phyloP scores from a whole-genome alignment of 2,329 filamentous ascomycete species.

The Exophiala oligosperma region DNA sequence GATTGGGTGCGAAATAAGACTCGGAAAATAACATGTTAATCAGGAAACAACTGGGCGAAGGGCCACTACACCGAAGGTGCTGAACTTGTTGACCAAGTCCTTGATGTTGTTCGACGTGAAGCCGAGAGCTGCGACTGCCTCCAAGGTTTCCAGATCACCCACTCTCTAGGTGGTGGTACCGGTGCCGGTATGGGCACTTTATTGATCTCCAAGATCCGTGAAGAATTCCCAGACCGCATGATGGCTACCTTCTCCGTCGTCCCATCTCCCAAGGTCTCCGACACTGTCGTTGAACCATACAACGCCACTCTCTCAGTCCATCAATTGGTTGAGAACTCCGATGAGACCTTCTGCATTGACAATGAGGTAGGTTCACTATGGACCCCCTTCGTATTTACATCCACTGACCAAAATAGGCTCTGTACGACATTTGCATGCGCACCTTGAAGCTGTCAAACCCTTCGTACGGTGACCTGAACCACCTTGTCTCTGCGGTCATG shows the following conservation, averaged over 20 bases:
- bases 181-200: constrained; percentile 99
- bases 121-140: constrained; percentile 99
- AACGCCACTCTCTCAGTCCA: constrained; percentile 98
- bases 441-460: constrained; percentile 98
- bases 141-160: constrained; percentile 99
- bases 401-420: constrained; percentile 56
- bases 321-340: constrained; percentile 99
- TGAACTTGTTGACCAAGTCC: constrained; percentile 95
- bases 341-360: constrained; percentile 99
- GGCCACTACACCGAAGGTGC: constrained; percentile 99
- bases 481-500: constrained; percentile 99
- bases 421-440: constrained; percentile 99
- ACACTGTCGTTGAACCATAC: constrained; percentile 99
- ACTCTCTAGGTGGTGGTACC: constrained; percentile 99
- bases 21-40: constrained; percentile 14
- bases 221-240: constrained; percentile 99
- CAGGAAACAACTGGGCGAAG: constrained; percentile 98
- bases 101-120: constrained; percentile 98
- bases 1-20: neutral
- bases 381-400: neutral
- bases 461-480: constrained; percentile 98
- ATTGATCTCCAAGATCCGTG: constrained; percentile 99
- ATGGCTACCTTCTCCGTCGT: constrained; percentile 99
- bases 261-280: constrained; percentile 98
- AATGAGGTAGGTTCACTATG: constrained; percentile 67